Evolutionary conservation across 257 asterid species (phyloP).

Genomic region (Striga asiatica): DNA sequence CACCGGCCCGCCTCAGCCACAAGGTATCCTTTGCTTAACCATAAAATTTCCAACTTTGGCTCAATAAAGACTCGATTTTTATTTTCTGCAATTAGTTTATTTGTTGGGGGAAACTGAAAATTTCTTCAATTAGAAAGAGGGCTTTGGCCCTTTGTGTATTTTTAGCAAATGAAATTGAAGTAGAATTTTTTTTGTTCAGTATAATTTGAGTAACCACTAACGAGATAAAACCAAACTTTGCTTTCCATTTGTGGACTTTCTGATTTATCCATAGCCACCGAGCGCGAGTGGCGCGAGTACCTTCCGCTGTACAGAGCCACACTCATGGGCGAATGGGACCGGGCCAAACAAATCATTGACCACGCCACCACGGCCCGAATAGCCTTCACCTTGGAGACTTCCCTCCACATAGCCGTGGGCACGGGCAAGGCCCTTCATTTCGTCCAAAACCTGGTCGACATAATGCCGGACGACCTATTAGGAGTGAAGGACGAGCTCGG

Average conservation of each 20-base stretch:
- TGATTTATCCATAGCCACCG: too few species aligned
- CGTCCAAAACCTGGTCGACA: background rate
- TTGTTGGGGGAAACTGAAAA: too few species aligned
- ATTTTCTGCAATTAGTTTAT: too few species aligned
- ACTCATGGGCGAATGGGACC: constrained; percentile 2
- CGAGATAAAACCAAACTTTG: too few species aligned
- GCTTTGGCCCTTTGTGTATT: too few species aligned
- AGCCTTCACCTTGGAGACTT: background rate
- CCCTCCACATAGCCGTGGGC: constrained; percentile 8
- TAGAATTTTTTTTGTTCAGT: background rate
- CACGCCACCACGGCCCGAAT: background rate
- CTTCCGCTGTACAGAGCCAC: constrained; percentile 8
- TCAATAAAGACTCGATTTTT: too few species aligned
- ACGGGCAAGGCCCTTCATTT: constrained; percentile 3
- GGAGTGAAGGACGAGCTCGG: background rate
- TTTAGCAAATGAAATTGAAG: too few species aligned
- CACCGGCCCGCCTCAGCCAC: background rate
- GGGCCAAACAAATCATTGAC: background rate
- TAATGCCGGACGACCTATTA: constrained; percentile 4
- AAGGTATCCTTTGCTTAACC: too few species aligned
- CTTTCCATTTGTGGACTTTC: too few species aligned
- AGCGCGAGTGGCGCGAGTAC: background rate
- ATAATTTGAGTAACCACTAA: too few species aligned
- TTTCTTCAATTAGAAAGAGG: too few species aligned
- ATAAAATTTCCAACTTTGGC: too few species aligned